Evolutionary conservation across 495 filamentous ascomycete species (phyloP), one percentile per base, ranked within the genome.

Genomic region (Trichoderma virens): DNA sequence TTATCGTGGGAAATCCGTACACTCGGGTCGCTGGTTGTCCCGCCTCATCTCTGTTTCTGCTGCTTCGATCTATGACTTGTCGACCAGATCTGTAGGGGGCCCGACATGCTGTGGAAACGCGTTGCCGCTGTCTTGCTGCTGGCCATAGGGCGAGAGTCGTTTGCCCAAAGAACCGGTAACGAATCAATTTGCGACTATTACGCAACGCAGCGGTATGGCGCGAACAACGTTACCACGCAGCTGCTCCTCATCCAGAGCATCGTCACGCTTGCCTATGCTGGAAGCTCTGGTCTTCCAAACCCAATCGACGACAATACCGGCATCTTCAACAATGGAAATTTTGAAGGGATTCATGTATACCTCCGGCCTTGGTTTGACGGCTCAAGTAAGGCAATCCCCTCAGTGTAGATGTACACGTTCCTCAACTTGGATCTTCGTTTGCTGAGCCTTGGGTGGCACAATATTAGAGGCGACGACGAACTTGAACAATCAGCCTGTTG

Each of bases 141-240:
- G 6, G 43, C 43, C 23, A n/a, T n/a, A 20, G 43, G 43, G 43
- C 43, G 8, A 3, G 4, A 9, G 20, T 28, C 41, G 32, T 18
- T 76, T 38, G 76, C 76, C 41, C 74, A 78, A 65, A 73, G 73
- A 25, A 70, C 74, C 13, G 54, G 65, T 31, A 75, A 76, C 61
- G 67, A 61, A 18, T 75, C 79, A 38, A 76, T 80, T 64, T 83
- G 80, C 68, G 80, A 83, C 70, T 76, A 78, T 66, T 82, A 81
- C 67, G 75, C 76, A 23, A 74, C 67, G 1, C 69, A 69, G 0
- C 67, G 78, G 4, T 72, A 78, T 64, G 74, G 73, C 38, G 65
- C 69, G n/a, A 82, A 80, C 72, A 80, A 72, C 39, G 75, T 76
- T 23, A 72, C 71, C 25, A 80, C 76, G 34, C 80, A 82, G 65